Evolutionary conservation across 129 eudicot genomes (phyloP).

Genomic region (Chrysanthemum lavandulifolium): DNA sequence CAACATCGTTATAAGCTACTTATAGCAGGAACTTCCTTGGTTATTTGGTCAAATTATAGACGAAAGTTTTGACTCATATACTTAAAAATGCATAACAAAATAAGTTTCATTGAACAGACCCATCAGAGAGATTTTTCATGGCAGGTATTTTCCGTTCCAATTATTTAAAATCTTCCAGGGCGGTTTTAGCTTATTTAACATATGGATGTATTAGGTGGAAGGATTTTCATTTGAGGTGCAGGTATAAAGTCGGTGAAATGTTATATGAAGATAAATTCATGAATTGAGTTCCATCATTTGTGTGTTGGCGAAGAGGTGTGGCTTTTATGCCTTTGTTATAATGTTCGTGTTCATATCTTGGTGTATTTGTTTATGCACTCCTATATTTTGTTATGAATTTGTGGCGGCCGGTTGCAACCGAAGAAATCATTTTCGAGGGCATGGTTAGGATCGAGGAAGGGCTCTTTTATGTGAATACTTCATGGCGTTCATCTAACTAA

Average conservation of each 20-base stretch:
- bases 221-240: no score
- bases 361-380: neutral
- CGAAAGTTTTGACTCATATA: no score
- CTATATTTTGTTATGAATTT: neutral
- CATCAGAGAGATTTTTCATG: slow-evolving; percentile 71
- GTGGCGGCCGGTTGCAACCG: slow-evolving; percentile 16
- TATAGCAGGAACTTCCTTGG: no score
- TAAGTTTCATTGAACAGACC: slow-evolving; percentile 30
- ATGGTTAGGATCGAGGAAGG: slow-evolving; percentile 84
- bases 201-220: no score
- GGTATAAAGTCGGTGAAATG: slow-evolving; percentile 44
- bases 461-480: slow-evolving; percentile 45
- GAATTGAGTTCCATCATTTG: slow-evolving; percentile 58
- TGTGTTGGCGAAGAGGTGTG: slow-evolving; percentile 53
- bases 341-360: no score
- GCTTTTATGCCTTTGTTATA: no score
- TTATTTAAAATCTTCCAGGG: no score
- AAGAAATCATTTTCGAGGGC: slow-evolving; percentile 35
- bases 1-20: no score
- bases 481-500: slow-evolving; percentile 17
- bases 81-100: no score
- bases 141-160: slow-evolving; percentile 45
- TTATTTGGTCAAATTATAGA: no score
- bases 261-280: slow-evolving; percentile 64
- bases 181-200: no score